Evolutionary conservation across 1,139 yeast genomes (phyloP), one percentile per base, ranked within the genome.

Genomic region (Yamadazyma jaroonii): DNA sequence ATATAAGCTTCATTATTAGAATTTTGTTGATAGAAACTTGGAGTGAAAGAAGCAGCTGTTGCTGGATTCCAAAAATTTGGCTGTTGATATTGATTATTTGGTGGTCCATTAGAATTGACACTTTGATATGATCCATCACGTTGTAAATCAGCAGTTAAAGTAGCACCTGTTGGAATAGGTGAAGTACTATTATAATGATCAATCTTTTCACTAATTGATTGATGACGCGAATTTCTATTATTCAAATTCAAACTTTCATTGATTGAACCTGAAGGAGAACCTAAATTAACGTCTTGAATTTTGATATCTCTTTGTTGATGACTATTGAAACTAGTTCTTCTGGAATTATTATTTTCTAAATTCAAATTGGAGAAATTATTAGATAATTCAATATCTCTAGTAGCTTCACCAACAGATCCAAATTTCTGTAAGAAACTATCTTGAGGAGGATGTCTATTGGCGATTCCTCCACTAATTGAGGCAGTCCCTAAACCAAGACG

Each of bases 381-480:
- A 11, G 72, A 54, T 30, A 79, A 56, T 52, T 85, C 94, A 29
- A 84, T 75, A 45, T 84, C 90, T 48, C 88, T 67, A 0, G 95
- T 85, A 27, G 88, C 86, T 43, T 85, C 94, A 9, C 87, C 88
- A 13, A 85, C 82, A n/a, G 79, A 65, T 6, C 86, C 69, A 54
- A 85, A 84, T 57, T 84, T 81, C 46, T 79, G 84, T 41, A 81
- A 61, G 50, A 81, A 81, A 31, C 76, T 64, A 20, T 77, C 76
- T 41, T 63, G 73, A 6, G 70, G 72, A 7, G 65, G 65, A 42
- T 72, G 77, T 47, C 75, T 62, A 46, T 59, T 66, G 20, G 77
- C 68, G 31, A 76, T 66, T 5, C 80, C 81, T 4, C 83, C 86
- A 40, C 79, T 72, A 35, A 80, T 76, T 4, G 84, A 77, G 11